Base-by-base conservation (phyloP, 2,329 filamentous ascomycete species). In the Cladosporium sp. region DNA sequence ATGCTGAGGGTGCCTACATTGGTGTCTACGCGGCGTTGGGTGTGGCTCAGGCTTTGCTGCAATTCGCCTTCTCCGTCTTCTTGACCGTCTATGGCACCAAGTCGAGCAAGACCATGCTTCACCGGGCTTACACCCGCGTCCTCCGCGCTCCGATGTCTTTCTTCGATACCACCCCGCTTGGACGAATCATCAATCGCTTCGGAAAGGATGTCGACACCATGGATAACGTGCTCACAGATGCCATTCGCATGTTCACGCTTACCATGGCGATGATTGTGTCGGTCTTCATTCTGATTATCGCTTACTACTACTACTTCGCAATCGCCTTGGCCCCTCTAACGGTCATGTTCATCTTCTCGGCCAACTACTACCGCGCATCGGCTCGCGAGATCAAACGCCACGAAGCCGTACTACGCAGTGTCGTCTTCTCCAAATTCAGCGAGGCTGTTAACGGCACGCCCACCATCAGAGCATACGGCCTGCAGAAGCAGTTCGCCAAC, bases 121-220 rank as follows among this genome's bases (percentile, higher is more conserved):
- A 86, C 31, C 77, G 82, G 34, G 92, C 93, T 6, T 87, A 97
- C 62, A 82, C 78, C 8, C 80, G 87, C 13, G 89, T 93, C 1
- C 68, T 86, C 8, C 74, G 82, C 43, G 83, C 83, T 3, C 83
- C 83, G 1, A 85, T 86, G 89, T 86, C 87, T 4, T 97, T 97
- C 73, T 97, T 97, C 72, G 93, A 98, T 63, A 97, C 93, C 0
- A 97, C 93, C 0, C 93, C 93, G 0, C 79, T 97, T 1, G 93
- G 93, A 16, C 86, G 92, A 35, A 96, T 97, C 68, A 95, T 90
- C 18, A 97, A 97, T 68, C 87, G 93, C 13, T 97, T 97, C 72
- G 95, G 89, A 32, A 86, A 92, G 61, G 93, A 98, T 64, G 87
- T 97, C 38, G 89, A 96, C 64, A 89, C 93, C 53, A 95, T 97